Evolutionary conservation across 371 early-diverging fungal genomes (phyloP), one percentile per base, ranked within the genome.

Genomic region (Smittium culicis): DNA sequence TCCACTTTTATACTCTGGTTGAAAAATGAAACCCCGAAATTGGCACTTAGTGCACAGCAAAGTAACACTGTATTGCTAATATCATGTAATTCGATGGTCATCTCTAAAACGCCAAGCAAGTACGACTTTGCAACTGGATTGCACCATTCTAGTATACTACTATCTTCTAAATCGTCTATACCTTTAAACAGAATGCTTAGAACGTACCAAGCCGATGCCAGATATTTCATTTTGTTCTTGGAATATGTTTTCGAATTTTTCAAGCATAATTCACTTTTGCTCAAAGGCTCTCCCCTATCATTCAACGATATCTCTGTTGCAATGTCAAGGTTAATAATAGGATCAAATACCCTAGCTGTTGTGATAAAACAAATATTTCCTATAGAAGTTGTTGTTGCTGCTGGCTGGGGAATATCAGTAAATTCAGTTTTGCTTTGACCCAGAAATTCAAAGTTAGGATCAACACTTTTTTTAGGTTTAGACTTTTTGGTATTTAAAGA

Each of bases 301-400:
- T 25, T 57, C 8, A 27, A 25, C 3, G 25, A 16, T 20, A 57
- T 57, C 27, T n/a, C 25, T 8, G 57, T 16, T 57, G 65, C 65
- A 3, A 54, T n/a, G 2, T 64, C 54, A 25, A 27, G 5, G 35
- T 64, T 24, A 29, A 54, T 45, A 35, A 64, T 64, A 45, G 65
- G 65, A 45, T 64, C 65, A 34, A 34, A 64, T 8, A 45, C 16
- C 1, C 27, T 2, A 16, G 54, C 35, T 35, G 33, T 45, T n/a
- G 30, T 54, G 11, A 64, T 20, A 3, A 34, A 25, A 45, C 65
- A 64, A 34, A 64, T 20, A 27, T 64, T 64, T 2, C 65, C 65
- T 16, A 64, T 34, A 57, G n/a, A 27, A 25, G 14, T 57, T 11
- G 57, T n/a, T 25, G 27, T 14, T 3, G 57, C 24, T 20, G 14